Base-by-base conservation (phyloP, 1,139 yeast species). In the Torulaspora pretoriensis region DNA sequence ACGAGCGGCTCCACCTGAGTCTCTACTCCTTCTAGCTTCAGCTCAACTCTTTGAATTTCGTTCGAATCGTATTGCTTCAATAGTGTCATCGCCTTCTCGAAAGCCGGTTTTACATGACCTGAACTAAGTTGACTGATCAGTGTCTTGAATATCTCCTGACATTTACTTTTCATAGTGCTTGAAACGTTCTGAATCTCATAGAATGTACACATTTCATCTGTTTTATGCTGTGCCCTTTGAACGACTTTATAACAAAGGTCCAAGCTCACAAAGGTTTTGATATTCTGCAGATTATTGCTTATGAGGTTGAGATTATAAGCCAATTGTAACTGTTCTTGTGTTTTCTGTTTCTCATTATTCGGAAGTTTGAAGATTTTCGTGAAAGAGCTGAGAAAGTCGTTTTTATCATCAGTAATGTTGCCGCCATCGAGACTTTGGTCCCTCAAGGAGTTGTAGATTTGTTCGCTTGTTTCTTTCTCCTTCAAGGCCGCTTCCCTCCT, bases 31-130 rank as follows among this genome's bases (percentile, higher is more conserved):
- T 64, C 66, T 5, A 57, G 41, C 4, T 54, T 50, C 22, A 53
- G 34, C 8, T 52, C 56, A 16, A 47, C 47, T 32, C 60, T 51
- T 19, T 73, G 68, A 48, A 70, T 62, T 35, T 75, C 75, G 14
- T 72, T 74, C 0, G 95, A 90, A 50, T 84, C 82, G 58, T 88
- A 92, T 31, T 78, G 76, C 46, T 80, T 75, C 48, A 92, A 70
- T 40, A 88, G 77, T 2, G 69, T 70, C 42, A 89, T 69, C 0
- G 97, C 97, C 56, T 81, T 83, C 38, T 80, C 82, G 61, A 92
- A 92, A 0, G 97, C 97, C 0, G 80, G 81, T 49, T 76, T 75
- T 14, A 92, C 74, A 65, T 92, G 97, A 19, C 78, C 72, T 16
- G 73, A 73, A 3, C 92, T 86, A n/a, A 90, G 70, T 4, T 77